Conservation (phyloP, 257 asterid genomes). For the Solanum virginianum region DNA sequence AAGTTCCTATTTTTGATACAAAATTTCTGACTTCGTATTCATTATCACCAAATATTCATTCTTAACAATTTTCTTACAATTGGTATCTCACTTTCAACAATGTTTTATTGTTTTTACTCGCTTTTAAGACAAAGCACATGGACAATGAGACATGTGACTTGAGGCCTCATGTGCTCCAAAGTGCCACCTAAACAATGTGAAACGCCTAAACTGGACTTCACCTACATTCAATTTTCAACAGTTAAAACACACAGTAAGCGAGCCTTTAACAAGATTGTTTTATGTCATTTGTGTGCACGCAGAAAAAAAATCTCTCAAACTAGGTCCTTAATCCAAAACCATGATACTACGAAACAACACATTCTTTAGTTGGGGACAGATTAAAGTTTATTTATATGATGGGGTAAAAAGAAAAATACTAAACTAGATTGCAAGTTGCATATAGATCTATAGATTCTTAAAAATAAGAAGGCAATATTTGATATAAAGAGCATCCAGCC, state of each 20-base stretch:
- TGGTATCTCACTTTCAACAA: background rate
- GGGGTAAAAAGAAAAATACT: background rate
- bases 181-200: background rate
- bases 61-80: background rate
- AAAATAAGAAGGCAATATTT: background rate
- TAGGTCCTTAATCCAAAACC: background rate
- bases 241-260: background rate
- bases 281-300: background rate
- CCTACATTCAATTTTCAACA: background rate
- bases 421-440: background rate
- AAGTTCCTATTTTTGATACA: background rate
- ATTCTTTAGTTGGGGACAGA: background rate
- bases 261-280: background rate
- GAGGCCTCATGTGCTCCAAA: background rate
- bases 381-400: background rate
- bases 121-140: background rate
- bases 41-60: background rate
- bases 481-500: background rate
- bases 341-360: background rate
- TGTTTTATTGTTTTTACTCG: background rate
- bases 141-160: background rate
- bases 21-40: background rate
- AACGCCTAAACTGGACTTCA: background rate
- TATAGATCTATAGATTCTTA: background rate
- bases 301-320: background rate